Base-by-base conservation (phyloP, 2,329 filamentous ascomycete species). In the Nemania abortiva region DNA sequence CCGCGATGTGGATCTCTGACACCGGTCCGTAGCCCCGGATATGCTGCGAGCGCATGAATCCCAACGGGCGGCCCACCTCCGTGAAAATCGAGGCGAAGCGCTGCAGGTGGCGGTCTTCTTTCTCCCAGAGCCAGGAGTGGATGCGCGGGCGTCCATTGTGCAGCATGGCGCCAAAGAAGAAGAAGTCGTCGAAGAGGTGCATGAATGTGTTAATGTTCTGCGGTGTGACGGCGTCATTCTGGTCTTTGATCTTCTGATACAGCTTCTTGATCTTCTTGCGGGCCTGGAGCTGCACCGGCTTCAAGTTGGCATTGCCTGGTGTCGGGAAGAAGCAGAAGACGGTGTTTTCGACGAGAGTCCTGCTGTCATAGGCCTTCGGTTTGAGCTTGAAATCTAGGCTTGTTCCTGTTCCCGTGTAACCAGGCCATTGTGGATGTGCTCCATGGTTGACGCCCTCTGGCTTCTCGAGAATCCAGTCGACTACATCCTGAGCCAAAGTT, bases 91-190 rank as follows among this genome's bases (percentile, higher is more conserved):
- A 1, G 52, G 29, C 52, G 29, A 10, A 10, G 50, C 27, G 18
- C 4, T 9, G 52, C 9, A 29, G 18, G 6, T 34, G 22, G 10
- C 3, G 52, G 31, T 3, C 42, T 56, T 42, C 6, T 6, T 31
- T 13, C 3, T 61, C 22, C 65, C 65, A 68, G 24, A 64, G 1
- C 9, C 3, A 37, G 6, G 20, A 6, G 1, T 6, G 6, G 39
- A 50, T 3, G 20, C 47, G 65, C 3, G 54, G 53, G 9, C 15
- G 53, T 0, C 11, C n/a, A 6, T 24, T 49, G 15, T 49, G 53
- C n/a, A 10, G 15, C 53, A 69, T 18, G 18, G 45, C 18, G 11
- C 63, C 66, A 27, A 39, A 58, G 62, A 69, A 69, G 53, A 69
- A 70, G 52, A 64, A 67, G 3, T 56, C 7, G 50, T 68, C 66